A percentile compares a stretch with the other conserved stretches of the same genome.
These are phyloP conservation scores for Rhodosporidiobolus sp. DNA, from an alignment of 768 basidiomycete species.

Conservation along the genomic window DNA sequence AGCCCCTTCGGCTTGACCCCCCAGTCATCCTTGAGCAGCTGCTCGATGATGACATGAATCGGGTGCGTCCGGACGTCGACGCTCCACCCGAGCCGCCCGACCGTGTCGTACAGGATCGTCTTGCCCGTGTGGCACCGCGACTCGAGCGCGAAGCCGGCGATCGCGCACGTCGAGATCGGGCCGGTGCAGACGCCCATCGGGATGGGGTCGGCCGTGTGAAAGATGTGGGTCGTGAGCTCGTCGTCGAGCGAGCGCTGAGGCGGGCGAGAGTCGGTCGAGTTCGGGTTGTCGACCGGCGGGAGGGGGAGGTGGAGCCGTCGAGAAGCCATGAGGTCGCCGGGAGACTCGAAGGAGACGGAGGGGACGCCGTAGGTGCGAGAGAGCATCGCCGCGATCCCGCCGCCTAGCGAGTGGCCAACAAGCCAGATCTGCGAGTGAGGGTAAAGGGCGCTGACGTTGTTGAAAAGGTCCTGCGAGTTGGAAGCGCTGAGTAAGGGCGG, in stretches of 20 bases:
- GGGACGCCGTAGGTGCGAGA: conserved; percentile 90
- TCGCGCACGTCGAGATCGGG: conserved; percentile 68
- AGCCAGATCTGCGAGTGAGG: conserved; percentile 87
- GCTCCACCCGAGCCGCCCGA: conserved; percentile 72
- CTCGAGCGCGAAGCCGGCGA: conserved; percentile 83
- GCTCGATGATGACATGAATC: conserved; percentile 41
- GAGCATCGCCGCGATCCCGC: conserved; percentile 75
- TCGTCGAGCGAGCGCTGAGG: conserved; percentile 13
- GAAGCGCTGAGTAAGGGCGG: not conserved
- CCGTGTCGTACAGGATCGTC: conserved; percentile 78
- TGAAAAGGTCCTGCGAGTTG: conserved; percentile 72
- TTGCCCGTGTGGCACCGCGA: conserved; percentile 83
- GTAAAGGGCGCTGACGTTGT: conserved; percentile 86
- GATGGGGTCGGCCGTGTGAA: conserved; percentile 91
- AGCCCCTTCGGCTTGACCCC: conserved; percentile 12
- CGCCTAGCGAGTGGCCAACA: conserved; percentile 75
- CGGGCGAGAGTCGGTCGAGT: not conserved
- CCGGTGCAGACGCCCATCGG: conserved; percentile 79
- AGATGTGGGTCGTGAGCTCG: conserved; percentile 64
- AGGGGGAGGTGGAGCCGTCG: conserved; percentile 77
- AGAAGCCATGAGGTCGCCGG: conserved; percentile 78
- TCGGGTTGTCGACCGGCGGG: conserved; percentile 56
- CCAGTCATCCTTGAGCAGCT: conserved; percentile 41
- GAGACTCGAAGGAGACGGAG: conserved; percentile 84
- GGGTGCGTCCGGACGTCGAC: conserved; percentile 63